Conservation (phyloP, 352 stramenopile species). For the Pythium aristosporum region DNA sequence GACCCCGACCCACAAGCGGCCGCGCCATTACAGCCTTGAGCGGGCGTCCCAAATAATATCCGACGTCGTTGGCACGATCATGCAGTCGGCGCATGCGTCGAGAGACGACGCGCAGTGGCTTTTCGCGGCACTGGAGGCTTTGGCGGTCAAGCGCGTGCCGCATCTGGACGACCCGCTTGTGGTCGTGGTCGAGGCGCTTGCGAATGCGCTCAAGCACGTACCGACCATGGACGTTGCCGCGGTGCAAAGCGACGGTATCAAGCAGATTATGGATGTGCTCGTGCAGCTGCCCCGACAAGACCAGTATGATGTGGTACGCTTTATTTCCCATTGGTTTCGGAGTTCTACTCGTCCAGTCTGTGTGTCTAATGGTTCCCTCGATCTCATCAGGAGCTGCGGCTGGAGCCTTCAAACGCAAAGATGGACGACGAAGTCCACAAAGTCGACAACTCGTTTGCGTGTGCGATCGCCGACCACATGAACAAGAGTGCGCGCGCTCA, state of each 20-base stretch:
- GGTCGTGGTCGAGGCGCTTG: constrained; percentile 17
- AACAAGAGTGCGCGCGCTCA: constrained; percentile 29
- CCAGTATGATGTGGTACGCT: constrained; percentile 23
- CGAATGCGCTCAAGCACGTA: constrained; percentile 25
- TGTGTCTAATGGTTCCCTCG: background rate
- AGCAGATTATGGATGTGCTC: constrained; percentile 23
- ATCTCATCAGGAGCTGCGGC: constrained; percentile 18
- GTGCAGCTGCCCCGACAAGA: constrained; percentile 16
- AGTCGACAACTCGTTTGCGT: constrained; percentile 18
- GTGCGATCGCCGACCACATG: constrained; percentile 11
- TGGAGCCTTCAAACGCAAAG: constrained; percentile 16
- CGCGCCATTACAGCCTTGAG: constrained; percentile 8
- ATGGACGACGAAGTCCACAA: constrained; percentile 10
- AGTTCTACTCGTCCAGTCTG: background rate
- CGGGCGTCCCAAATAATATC: constrained; percentile 12
- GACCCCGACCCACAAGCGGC: background rate
- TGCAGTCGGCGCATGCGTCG: background rate
- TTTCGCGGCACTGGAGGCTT: constrained; percentile 3
- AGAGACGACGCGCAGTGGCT: constrained; percentile 21
- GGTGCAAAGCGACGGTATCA: constrained; percentile 20
- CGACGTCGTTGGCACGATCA: constrained; percentile 8
- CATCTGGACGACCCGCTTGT: constrained; percentile 14
- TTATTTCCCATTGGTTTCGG: background rate
- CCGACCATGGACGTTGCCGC: background rate
- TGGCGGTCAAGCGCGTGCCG: constrained; percentile 5